phyloP scores from a whole-genome alignment of 192 early-diverging fungal species.

The Backusella macrospora region DNA sequence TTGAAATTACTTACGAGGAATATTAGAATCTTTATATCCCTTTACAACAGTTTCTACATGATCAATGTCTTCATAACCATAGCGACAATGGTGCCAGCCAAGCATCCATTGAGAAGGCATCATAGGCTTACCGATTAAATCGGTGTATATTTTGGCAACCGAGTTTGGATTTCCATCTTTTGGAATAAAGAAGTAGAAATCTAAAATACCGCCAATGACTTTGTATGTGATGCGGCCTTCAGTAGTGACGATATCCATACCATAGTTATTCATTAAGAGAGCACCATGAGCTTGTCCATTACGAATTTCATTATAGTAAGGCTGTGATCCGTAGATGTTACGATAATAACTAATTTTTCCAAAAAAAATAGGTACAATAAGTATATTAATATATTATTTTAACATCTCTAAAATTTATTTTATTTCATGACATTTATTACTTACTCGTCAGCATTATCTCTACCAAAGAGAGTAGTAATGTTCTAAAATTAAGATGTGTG shows the following conservation, averaged over 20 bases:
- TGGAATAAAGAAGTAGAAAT: constrained; percentile 67
- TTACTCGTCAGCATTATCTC: constrained; percentile 21
- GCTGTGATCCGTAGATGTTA: constrained; percentile 68
- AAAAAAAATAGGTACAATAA: no score
- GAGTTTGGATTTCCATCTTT: constrained; percentile 33
- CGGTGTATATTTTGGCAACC: constrained; percentile 53
- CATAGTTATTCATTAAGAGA: constrained; percentile 64
- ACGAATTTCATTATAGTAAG: constrained; percentile 66
- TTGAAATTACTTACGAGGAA: constrained; percentile 52
- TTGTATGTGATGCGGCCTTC: constrained; percentile 62
- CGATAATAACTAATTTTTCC: not conserved
- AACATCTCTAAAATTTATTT: no score
- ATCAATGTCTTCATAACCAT: constrained; percentile 59
- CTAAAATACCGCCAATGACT: constrained; percentile 64
- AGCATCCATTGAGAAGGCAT: constrained; percentile 50
- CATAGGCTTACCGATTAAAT: constrained; percentile 63
- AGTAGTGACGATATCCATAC: constrained; percentile 62
- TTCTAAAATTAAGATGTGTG: not conserved
- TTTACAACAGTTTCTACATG: constrained; percentile 57
- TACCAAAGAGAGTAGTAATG: constrained; percentile 1
- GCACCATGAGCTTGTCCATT: constrained; percentile 51
- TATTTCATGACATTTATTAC: not conserved
- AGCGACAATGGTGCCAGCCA: constrained; percentile 38
- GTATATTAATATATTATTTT: no score
- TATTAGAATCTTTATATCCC: constrained; percentile 54